Evolutionary conservation across 768 basidiomycete genomes (phyloP).

Genomic region (Panellus pusillus): DNA sequence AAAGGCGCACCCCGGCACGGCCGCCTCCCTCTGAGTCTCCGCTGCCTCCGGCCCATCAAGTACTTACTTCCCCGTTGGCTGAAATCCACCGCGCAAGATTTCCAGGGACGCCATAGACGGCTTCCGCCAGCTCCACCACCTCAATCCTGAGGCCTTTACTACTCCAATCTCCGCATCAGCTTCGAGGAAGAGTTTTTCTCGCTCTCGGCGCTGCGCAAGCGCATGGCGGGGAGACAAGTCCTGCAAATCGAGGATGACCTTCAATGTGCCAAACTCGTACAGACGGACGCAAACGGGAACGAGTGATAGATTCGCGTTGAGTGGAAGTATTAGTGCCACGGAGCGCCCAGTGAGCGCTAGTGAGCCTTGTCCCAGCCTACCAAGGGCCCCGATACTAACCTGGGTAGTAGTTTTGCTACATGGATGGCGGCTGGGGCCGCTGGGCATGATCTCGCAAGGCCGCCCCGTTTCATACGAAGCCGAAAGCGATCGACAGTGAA

Average conservation of each 20-base stretch:
- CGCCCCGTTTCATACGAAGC: too few relatives aligned
- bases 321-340: too few relatives aligned
- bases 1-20: too few relatives aligned
- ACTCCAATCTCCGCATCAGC: constrained; percentile 69
- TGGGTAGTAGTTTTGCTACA: too few relatives aligned
- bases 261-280: neutral
- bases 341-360: too few relatives aligned
- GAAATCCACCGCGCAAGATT: constrained; percentile 78
- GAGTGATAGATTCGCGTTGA: constrained; percentile 5
- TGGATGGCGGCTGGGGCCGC: too few relatives aligned
- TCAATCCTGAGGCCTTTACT: constrained; percentile 64
- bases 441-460: too few relatives aligned
- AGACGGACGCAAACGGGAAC: neutral
- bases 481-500: too few relatives aligned
- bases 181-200: constrained; percentile 54
- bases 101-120: constrained; percentile 85
- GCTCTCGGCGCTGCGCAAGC: constrained; percentile 43
- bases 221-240: constrained; percentile 35
- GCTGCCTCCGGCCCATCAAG: too few relatives aligned
- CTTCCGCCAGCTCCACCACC: constrained; percentile 61
- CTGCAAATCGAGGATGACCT: constrained; percentile 33
- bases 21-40: too few relatives aligned
- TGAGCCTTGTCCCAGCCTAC: too few relatives aligned
- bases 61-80: constrained; percentile 67
- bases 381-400: too few relatives aligned